These are phyloP conservation scores for Hylodesmum podocarpum DNA, from an alignment of 306 rosid species.

Conservation along the genomic window DNA sequence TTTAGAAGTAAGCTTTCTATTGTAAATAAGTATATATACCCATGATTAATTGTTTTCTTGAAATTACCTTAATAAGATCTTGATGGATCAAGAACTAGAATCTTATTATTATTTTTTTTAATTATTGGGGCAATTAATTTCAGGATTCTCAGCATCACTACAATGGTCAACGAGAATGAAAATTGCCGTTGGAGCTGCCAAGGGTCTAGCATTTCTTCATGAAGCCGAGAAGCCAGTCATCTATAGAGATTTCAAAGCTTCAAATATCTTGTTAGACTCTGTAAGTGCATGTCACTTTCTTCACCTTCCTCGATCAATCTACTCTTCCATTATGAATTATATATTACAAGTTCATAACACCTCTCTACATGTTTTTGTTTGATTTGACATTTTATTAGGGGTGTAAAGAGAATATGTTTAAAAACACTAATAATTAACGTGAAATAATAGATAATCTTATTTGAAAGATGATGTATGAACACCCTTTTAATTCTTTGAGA, in stretches of 20 bases:
- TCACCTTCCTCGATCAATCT: background rate
- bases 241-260: conserved; percentile 86
- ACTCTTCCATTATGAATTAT: background rate
- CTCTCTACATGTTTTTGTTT: background rate
- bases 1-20: conserved; percentile 65
- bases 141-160: conserved; percentile 71
- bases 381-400: background rate
- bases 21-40: background rate
- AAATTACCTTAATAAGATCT: background rate
- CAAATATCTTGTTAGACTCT: conserved; percentile 84
- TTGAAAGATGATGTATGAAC: background rate
- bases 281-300: conserved; percentile 38
- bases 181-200: conserved; percentile 90
- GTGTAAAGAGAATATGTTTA: too few species aligned
- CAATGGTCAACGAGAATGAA: conserved; percentile 95
- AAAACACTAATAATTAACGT: too few species aligned
- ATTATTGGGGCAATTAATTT: background rate
- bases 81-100: background rate
- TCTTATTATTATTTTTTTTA: background rate
- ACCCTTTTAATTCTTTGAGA: background rate
- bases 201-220: conserved; percentile 83
- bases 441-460: too few species aligned
- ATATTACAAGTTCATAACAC: background rate
- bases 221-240: conserved; percentile 85
- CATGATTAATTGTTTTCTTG: background rate